phyloP scores from a whole-genome alignment of 441 rosid species.

The Adansonia rubrostipa region DNA sequence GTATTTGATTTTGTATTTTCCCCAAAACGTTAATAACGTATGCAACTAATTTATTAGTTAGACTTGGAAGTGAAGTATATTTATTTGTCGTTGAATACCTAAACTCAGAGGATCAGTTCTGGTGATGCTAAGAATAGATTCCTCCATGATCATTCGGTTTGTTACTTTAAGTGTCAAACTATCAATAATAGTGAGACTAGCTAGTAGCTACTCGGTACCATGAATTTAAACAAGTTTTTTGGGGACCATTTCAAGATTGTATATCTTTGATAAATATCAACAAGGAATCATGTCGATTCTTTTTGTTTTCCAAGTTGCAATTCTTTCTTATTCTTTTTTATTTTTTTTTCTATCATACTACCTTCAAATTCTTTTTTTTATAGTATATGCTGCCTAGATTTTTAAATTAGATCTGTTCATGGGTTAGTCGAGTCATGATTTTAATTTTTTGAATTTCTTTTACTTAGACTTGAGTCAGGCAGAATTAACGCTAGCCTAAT shows the following conservation, averaged over 20 bases:
- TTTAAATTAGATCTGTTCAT: no score
- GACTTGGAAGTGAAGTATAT: slow-evolving; percentile 14
- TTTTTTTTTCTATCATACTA: background rate
- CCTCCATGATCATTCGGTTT: slow-evolving; percentile 28
- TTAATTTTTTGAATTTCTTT: no score
- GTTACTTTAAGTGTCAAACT: background rate
- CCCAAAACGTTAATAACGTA: slow-evolving; percentile 22
- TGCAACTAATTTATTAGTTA: background rate
- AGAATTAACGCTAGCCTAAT: no score
- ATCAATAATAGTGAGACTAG: background rate
- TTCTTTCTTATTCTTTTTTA: background rate
- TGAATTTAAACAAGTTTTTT: background rate
- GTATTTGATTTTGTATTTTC: background rate
- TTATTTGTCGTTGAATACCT: background rate
- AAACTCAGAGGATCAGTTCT: background rate
- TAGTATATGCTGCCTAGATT: background rate
- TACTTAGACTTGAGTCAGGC: no score
- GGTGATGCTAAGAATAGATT: slow-evolving; percentile 20
- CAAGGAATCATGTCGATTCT: background rate
- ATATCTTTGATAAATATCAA: background rate
- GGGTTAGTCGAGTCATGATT: no score
- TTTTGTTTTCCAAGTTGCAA: slow-evolving; percentile 1
- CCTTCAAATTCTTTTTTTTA: background rate
- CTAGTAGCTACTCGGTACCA: background rate
- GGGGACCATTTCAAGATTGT: slow-evolving; percentile 17